Base-by-base conservation (phyloP, 2,329 filamentous ascomycete species). In the Alternaria conjuncta region DNA sequence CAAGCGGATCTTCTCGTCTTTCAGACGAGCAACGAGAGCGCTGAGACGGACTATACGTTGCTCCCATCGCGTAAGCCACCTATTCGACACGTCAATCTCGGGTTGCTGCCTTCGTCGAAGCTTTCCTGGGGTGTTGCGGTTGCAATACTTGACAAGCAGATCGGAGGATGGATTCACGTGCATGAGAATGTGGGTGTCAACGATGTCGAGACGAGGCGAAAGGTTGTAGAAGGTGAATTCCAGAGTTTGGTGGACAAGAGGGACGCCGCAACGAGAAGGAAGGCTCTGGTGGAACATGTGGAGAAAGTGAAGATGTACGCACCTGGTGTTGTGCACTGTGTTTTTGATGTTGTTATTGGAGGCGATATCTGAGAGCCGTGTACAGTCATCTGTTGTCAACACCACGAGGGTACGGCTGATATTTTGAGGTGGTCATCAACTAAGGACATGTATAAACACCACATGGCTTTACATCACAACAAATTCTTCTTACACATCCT, bases 311-410 rank as follows among this genome's bases (percentile, higher is more conserved):
- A 89, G 78, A 87, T 84, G 55, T 89, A 87, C 78, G 87, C 87
- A 36, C 87, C 88, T 5, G 87, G 87, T 2, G 84, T 89, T 3
- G 83, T 87, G 79, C 87, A 89, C 78, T 87, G 83, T 66, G 86
- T 89, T n/a, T 83, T 88, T 71, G 87, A 89, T 75, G 82, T 89
- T 8, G 32, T 25, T 30, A 26, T 65, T 18, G 46, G n/a, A 20
- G 28, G n/a, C 13, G 8, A 41, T 20, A n/a, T 12, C 1, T 15
- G 15, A 25, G 3, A 4, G 6, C 13, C 9, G 8, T 18, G 36
- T 9, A 18, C 2, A 41, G 8, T 3, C 36, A 2, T 6, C 3
- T 41, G 8, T 41, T n/a, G 36, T 5, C 15, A 41, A 2, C 3
- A n/a, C 36, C 36, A 18, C 4, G 36, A 11, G 8, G 18, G 8